Evolutionary conservation across 2,329 filamentous ascomycete species (phyloP).

Genomic region (Cercospora zeae-maydis): DNA sequence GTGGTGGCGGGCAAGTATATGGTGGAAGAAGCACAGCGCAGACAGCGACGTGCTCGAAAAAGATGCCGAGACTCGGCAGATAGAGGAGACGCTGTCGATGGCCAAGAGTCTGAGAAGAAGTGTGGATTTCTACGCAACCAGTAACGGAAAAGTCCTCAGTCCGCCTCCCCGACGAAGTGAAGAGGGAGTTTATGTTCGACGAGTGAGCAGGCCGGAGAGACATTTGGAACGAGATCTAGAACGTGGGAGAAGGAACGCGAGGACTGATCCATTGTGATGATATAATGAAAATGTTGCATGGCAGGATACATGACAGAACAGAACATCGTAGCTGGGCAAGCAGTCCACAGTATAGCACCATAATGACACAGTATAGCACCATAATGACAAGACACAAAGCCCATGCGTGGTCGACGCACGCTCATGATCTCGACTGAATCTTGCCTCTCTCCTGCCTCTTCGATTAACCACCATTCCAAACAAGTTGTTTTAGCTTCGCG

Average conservation of each 20-base stretch:
- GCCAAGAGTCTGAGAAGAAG: slow-evolving; percentile 21
- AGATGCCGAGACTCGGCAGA: slow-evolving; percentile 9
- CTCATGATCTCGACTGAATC: background rate
- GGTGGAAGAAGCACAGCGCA: slow-evolving; percentile 3
- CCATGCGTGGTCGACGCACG: background rate
- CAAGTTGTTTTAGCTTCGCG: background rate
- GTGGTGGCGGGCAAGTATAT: slow-evolving; percentile 1
- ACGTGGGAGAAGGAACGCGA: slow-evolving; percentile 15
- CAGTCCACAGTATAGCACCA: background rate
- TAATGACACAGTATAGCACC: background rate
- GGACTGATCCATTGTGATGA: slow-evolving; percentile 11
- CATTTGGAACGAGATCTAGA: slow-evolving; percentile 13
- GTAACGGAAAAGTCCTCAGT: slow-evolving; percentile 14
- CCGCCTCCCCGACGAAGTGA: slow-evolving; percentile 13
- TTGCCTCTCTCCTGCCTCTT: background rate
- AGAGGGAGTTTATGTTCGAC: slow-evolving; percentile 7
- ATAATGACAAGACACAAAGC: background rate
- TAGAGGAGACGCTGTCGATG: slow-evolving; percentile 18
- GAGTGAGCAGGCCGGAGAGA: slow-evolving; percentile 5
- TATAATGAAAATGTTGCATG: background rate
- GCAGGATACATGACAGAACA: background rate
- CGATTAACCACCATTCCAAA: background rate
- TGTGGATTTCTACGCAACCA: slow-evolving; percentile 17
- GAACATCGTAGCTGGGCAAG: background rate
- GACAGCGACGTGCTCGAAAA: background rate